phyloP scores from a whole-genome alignment of 768 basidiomycete species.

The Pleurotus tuoliensis region DNA sequence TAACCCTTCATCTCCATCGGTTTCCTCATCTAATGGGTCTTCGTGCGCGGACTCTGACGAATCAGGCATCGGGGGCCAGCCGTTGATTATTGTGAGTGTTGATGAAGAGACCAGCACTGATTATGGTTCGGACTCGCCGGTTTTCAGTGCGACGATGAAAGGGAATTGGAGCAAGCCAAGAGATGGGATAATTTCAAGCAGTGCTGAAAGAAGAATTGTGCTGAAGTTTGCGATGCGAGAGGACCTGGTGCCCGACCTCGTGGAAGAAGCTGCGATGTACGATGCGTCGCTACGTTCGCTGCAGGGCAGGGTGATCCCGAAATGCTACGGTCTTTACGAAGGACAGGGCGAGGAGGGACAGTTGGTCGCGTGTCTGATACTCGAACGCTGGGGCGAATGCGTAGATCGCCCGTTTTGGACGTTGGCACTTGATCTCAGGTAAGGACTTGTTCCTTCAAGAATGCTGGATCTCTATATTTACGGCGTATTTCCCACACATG shows the following conservation, averaged over 20 bases:
- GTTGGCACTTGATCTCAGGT: constrained; percentile 21
- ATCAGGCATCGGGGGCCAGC: constrained; percentile 6
- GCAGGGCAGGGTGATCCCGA: constrained; percentile 29
- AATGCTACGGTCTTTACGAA: constrained; percentile 30
- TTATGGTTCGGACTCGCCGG: constrained; percentile 33
- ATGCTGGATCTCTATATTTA: too few relatives aligned
- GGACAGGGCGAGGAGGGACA: constrained; percentile 27
- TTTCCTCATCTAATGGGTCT: background rate
- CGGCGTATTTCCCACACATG: background rate
- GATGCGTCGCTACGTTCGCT: constrained; percentile 23
- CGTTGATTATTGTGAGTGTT: constrained; percentile 23
- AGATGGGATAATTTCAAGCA: background rate
- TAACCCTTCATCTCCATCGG: background rate
- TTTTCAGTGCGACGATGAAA: constrained; percentile 23
- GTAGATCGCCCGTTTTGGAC: constrained; percentile 24
- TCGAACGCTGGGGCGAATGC: constrained; percentile 34
- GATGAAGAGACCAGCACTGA: constrained; percentile 27
- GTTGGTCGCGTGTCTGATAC: constrained; percentile 31
- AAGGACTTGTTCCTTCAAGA: too few relatives aligned
- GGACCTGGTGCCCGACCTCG: constrained; percentile 30
- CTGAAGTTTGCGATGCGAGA: constrained; percentile 37
- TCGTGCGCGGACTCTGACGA: constrained; percentile 7
- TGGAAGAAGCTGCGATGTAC: constrained; percentile 31
- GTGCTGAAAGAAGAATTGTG: constrained; percentile 13
- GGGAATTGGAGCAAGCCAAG: background rate